phyloP scores from a whole-genome alignment of 345 rosid species.

The Salix suchowensis region DNA sequence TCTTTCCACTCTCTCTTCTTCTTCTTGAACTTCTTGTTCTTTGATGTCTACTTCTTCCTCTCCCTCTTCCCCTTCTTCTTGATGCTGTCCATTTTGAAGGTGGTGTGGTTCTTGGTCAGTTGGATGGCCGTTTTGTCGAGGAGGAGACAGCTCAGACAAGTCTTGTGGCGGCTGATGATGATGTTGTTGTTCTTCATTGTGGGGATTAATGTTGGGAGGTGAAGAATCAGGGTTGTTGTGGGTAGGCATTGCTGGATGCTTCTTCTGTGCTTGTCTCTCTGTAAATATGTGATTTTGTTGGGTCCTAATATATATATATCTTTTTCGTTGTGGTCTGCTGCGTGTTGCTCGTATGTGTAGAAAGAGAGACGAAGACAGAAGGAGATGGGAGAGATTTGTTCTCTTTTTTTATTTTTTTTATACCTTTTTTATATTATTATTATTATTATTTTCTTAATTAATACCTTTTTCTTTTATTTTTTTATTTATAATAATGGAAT shows the following conservation, averaged over 20 bases:
- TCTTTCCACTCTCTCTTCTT: constrained; percentile 26
- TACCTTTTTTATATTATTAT: too few species aligned
- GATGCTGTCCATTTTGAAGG: background rate
- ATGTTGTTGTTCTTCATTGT: constrained; percentile 27
- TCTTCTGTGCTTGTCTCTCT: background rate
- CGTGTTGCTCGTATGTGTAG: background rate
- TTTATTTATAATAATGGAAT: too few species aligned
- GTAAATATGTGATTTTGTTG: background rate
- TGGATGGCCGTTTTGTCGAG: constrained; percentile 17
- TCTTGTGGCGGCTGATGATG: background rate
- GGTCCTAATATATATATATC: background rate
- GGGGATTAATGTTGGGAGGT: constrained; percentile 43
- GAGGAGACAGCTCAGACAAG: background rate
- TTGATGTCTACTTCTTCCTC: constrained; percentile 28
- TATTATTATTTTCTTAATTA: too few species aligned
- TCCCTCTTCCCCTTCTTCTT: background rate
- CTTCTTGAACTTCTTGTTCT: constrained; percentile 26
- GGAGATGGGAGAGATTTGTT: background rate
- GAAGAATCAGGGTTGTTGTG: constrained; percentile 34
- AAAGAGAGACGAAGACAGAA: background rate
- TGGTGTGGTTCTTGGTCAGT: background rate
- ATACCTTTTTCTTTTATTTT: too few species aligned
- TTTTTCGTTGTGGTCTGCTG: background rate
- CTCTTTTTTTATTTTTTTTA: too few species aligned
- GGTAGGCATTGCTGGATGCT: constrained; percentile 63